Evolutionary conservation across 2,329 filamentous ascomycete species (phyloP).

Genomic region (Fusarium bactridioides): DNA sequence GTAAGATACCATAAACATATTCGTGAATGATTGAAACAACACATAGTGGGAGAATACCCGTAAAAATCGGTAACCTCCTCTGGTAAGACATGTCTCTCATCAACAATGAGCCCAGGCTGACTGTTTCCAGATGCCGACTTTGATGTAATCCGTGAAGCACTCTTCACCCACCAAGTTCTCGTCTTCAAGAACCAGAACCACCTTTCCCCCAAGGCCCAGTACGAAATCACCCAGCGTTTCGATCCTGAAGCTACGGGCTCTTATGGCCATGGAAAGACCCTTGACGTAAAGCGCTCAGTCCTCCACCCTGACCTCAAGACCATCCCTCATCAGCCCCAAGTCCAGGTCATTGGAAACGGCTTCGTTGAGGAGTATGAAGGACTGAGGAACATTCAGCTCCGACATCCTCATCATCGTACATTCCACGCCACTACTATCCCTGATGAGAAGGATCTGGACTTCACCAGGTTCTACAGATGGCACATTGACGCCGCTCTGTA

Average conservation of each 20-base stretch:
- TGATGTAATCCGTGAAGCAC: constrained; percentile 66
- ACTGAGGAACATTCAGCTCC: constrained; percentile 70
- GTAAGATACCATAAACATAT: constrained; percentile 51
- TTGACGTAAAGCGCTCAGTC: constrained; percentile 70
- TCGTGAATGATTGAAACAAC: constrained; percentile 6
- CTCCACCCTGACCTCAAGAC: constrained; percentile 84
- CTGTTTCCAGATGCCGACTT: constrained; percentile 66
- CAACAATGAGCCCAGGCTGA: constrained; percentile 24
- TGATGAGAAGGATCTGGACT: constrained; percentile 56
- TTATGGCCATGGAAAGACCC: constrained; percentile 80
- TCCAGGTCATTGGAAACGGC: constrained; percentile 81
- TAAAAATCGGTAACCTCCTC: constrained; percentile 68
- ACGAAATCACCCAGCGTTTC: constrained; percentile 76
- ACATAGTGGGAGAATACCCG: constrained; percentile 60
- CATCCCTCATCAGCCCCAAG: constrained; percentile 78
- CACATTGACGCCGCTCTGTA: constrained; percentile 83
- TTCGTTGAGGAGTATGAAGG: constrained; percentile 75
- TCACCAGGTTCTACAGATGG: constrained; percentile 75
- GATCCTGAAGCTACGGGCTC: constrained; percentile 69
- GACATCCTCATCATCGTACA: constrained; percentile 79
- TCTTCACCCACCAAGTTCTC: constrained; percentile 74
- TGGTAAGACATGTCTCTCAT: constrained; percentile 51
- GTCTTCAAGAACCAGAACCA: constrained; percentile 73
- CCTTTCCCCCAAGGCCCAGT: constrained; percentile 74
- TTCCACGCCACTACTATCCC: constrained; percentile 75